Percentiles rank a stretch among this genome's conserved stretches.
Conservation (phyloP, 2,329 filamentous ascomycete species). For the Pseudogymnoascus sp. region DNA sequence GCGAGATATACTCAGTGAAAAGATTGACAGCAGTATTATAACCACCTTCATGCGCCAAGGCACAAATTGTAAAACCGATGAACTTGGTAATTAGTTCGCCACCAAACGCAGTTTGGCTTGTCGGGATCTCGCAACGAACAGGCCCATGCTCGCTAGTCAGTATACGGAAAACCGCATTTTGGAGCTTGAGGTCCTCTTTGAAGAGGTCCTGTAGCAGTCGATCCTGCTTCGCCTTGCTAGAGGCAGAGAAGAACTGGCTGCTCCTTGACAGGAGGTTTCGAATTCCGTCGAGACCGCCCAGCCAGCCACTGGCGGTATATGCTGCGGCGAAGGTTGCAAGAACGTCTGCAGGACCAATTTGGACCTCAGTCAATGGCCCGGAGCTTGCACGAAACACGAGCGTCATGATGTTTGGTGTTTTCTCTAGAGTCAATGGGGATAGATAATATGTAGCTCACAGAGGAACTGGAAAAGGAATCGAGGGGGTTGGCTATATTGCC, state of each 20-base stretch:
- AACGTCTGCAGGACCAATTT: neutral
- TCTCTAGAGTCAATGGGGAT: neutral
- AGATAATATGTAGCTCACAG: neutral
- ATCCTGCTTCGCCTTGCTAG: neutral
- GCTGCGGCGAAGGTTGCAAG: neutral
- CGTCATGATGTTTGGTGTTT: neutral
- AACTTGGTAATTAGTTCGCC: neutral
- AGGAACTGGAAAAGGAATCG: neutral
- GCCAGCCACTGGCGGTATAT: neutral
- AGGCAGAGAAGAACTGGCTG: neutral
- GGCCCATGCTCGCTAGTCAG: neutral
- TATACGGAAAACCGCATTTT: neutral
- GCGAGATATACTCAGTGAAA: neutral
- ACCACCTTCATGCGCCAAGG: neutral
- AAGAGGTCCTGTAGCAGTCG: neutral
- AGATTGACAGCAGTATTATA: neutral
- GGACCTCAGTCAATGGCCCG: neutral
- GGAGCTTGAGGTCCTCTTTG: neutral
- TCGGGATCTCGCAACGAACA: neutral
- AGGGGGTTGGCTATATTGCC: neutral
- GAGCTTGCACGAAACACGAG: neutral
- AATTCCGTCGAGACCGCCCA: neutral
- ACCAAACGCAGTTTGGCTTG: neutral
- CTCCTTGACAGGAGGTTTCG: neutral
- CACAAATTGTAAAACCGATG: neutral